A percentile compares a stretch with the other conserved stretches of the same genome.
Evolutionary conservation across 1,284 basidiomycete genomes (phyloP).

Genomic region (Moesziomyces antarcticus): DNA sequence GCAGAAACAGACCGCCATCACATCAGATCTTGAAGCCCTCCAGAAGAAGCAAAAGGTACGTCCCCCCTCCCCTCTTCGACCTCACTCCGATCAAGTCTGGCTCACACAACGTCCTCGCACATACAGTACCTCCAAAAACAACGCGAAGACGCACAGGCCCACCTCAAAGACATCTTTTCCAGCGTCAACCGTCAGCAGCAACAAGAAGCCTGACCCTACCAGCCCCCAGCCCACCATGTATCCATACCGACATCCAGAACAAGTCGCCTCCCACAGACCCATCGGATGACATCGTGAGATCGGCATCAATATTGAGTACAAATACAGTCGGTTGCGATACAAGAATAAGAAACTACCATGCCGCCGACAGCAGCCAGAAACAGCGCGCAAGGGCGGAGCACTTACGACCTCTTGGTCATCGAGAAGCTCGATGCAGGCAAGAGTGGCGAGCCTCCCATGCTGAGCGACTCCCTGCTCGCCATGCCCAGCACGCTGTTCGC

Average conservation of each 20-base stretch:
- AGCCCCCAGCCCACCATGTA: not conserved
- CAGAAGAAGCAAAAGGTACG: conserved; percentile 33
- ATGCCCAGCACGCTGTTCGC: conserved; percentile 23
- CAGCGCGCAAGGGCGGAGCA: not conserved
- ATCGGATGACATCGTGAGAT: not conserved
- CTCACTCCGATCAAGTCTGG: not conserved
- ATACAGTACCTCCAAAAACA: conserved; percentile 48
- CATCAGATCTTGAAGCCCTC: conserved; percentile 21
- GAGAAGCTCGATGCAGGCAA: conserved; percentile 3
- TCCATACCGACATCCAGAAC: not conserved
- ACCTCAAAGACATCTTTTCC: conserved; percentile 48
- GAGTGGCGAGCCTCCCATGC: conserved; percentile 11
- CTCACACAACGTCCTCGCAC: not conserved
- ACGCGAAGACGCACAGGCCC: conserved; percentile 40
- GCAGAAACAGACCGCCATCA: conserved; percentile 17
- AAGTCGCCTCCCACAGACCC: not conserved
- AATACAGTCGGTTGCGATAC: not conserved
- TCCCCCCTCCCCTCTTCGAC: not conserved
- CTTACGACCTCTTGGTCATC: conserved; percentile 5
- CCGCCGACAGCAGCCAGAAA: not conserved
- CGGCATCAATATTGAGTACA: not conserved
- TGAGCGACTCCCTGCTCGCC: conserved; percentile 5
- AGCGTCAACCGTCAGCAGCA: conserved; percentile 42
- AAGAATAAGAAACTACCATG: not conserved
- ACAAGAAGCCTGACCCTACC: conserved; percentile 3